These are phyloP conservation scores for Knoxdaviesia capensis DNA, from an alignment of 2,329 filamentous ascomycete species.

Conservation along the genomic window DNA sequence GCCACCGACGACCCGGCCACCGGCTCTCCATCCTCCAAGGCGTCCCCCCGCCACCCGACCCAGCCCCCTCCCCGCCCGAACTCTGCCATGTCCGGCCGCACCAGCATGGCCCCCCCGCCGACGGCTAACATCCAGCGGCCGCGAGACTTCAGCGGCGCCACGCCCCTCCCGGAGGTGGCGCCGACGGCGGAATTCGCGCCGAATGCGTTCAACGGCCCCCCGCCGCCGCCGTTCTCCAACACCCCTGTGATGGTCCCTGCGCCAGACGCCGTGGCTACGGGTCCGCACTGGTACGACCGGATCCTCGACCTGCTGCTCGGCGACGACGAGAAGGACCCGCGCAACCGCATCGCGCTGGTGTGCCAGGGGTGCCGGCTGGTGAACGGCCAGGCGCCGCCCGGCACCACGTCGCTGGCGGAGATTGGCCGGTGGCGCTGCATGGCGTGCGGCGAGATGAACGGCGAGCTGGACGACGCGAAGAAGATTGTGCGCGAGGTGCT, in stretches of 20 bases:
- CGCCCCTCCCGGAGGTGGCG: constrained; percentile 19
- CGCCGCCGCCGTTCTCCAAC: constrained; percentile 7
- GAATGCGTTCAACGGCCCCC: constrained; percentile 36
- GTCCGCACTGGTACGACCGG: constrained; percentile 77
- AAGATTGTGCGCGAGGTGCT: constrained; percentile 51
- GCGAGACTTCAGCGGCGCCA: constrained; percentile 8
- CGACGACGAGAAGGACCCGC: constrained; percentile 82
- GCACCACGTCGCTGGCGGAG: constrained; percentile 55
- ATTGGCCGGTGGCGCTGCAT: constrained; percentile 78
- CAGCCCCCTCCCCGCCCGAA: constrained; percentile 4
- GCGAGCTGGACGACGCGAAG: constrained; percentile 55
- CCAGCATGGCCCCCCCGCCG: constrained; percentile 32
- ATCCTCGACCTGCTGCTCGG: constrained; percentile 81
- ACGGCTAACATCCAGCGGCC: constrained; percentile 40
- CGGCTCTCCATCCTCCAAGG: constrained; percentile 3
- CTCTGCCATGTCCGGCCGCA: constrained; percentile 15
- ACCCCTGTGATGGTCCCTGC: constrained; percentile 2
- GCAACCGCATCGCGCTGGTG: constrained; percentile 77
- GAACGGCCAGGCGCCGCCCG: constrained; percentile 88
- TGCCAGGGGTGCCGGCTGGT: constrained; percentile 69
- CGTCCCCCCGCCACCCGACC: constrained; percentile 2
- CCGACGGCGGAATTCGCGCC: constrained; percentile 44
- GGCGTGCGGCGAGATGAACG: constrained; percentile 66
- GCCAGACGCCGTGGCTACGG: constrained; percentile 8
- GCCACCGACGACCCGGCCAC: not conserved